Evolutionary conservation across 148 eudicot species (phyloP).

Genomic region (Cornus suecica): DNA sequence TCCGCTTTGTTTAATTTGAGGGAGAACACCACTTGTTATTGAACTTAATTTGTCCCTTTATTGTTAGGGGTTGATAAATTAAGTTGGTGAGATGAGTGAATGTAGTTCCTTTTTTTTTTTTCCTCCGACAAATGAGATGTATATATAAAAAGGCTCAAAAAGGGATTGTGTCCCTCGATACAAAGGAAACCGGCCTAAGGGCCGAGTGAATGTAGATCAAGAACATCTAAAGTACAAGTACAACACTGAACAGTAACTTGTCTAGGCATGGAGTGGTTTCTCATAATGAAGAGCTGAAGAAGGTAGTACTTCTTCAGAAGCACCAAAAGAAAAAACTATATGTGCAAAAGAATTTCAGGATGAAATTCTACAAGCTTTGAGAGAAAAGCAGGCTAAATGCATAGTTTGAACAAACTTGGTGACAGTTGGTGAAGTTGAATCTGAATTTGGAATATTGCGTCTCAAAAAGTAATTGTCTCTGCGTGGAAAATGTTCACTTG

Average conservation of each 20-base stretch:
- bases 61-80: background rate
- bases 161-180: too few relatives aligned
- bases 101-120: too few relatives aligned
- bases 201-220: background rate
- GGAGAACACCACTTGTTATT: background rate
- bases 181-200: too few relatives aligned
- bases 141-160: too few relatives aligned
- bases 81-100: background rate
- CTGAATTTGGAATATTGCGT: background rate
- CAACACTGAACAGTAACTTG: background rate
- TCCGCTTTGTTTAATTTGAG: background rate
- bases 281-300: background rate
- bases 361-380: too few relatives aligned
- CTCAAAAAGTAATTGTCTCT: background rate
- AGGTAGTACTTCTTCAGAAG: too few relatives aligned
- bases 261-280: background rate
- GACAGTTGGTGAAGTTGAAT: background rate
- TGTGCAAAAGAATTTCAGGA: too few relatives aligned
- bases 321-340: too few relatives aligned
- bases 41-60: background rate
- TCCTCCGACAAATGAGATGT: too few relatives aligned
- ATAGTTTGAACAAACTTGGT: background rate
- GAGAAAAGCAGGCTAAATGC: background rate
- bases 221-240: background rate
- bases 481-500: background rate